A percentile compares a stretch with the other conserved stretches of the same genome.
phyloP scores from a whole-genome alignment of 495 filamentous ascomycete species.

The Immersiella caudata region DNA sequence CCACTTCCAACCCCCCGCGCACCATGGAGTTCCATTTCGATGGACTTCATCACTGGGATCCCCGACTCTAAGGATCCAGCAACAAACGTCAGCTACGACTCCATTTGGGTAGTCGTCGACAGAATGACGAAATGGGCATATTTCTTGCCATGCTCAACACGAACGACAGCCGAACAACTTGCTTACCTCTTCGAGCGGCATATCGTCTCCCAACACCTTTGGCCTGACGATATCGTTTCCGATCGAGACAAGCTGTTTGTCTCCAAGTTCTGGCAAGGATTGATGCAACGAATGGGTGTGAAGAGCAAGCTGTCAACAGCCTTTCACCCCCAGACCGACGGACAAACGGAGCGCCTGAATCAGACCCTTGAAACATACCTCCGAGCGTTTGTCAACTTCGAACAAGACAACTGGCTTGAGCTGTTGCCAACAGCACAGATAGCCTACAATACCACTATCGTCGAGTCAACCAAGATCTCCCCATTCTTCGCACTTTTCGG shows the following conservation, averaged over 20 bases:
- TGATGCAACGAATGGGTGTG: background rate
- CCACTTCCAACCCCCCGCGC: background rate
- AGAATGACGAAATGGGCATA: constrained; percentile 6
- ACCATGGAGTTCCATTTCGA: background rate
- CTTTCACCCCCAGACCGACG: constrained; percentile 27
- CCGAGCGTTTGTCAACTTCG: constrained; percentile 9
- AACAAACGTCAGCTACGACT: background rate
- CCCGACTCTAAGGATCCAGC: background rate
- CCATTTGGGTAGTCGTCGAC: background rate
- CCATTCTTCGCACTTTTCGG: background rate
- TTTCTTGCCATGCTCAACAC: background rate
- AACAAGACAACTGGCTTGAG: constrained; percentile 21
- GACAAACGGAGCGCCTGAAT: constrained; percentile 24
- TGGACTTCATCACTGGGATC: background rate
- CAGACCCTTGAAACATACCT: constrained; percentile 18
- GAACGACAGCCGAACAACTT: constrained; percentile 1
- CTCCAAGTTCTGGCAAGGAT: background rate
- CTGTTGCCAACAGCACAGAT: constrained; percentile 17
- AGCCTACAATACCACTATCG: constrained; percentile 13
- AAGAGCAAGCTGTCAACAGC: constrained; percentile 29
- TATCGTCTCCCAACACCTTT: background rate
- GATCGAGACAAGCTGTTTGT: constrained; percentile 7
- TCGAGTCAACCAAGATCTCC: background rate
- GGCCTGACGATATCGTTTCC: background rate
- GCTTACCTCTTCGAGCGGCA: background rate